Percentiles rank a stretch among this genome's conserved stretches.
Conservation (phyloP, 352 stramenopile genomes). For the Globisporangium okanoganense region DNA sequence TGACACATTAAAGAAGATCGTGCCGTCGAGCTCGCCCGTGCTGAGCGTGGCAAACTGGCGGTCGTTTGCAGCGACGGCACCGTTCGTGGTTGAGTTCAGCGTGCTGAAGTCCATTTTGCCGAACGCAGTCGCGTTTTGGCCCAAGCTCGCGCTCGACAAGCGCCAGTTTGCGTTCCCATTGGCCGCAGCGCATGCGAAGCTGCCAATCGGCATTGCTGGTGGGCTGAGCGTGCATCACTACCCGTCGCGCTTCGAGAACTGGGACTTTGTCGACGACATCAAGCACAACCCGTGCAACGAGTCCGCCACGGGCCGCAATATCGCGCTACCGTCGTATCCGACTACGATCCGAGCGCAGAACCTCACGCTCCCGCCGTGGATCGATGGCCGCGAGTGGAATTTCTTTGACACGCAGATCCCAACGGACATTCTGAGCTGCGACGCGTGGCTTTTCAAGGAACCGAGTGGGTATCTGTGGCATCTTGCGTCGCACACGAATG, state of each 20-base stretch:
- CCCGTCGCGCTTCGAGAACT: conserved; percentile 82
- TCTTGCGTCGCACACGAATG: conserved; percentile 66
- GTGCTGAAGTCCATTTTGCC: conserved; percentile 50
- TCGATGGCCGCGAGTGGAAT: conserved; percentile 69
- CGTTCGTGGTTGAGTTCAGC: conserved; percentile 61
- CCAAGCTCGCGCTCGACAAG: conserved; percentile 43
- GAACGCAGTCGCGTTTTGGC: conserved; percentile 42
- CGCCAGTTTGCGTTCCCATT: conserved; percentile 66
- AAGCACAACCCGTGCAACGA: conserved; percentile 74
- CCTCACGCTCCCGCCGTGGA: conserved; percentile 73
- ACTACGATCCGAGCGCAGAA: conserved; percentile 71
- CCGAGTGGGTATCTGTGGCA: conserved; percentile 58
- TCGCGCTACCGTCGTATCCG: conserved; percentile 67
- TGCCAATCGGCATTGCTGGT: conserved; percentile 57
- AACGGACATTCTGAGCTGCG: conserved; percentile 63
- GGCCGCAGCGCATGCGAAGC: conserved; percentile 53
- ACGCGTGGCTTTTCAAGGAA: conserved; percentile 66
- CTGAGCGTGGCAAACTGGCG: conserved; percentile 57
- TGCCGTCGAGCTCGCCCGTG: conserved; percentile 40
- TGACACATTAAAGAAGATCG: conserved; percentile 28
- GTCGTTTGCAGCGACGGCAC: conserved; percentile 61
- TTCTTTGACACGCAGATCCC: conserved; percentile 64
- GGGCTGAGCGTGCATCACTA: conserved; percentile 78
- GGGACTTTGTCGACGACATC: conserved; percentile 82
- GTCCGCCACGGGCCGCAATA: conserved; percentile 20